phyloP scores from a whole-genome alignment of 345 rosid species.

The Barbarea vulgaris region DNA sequence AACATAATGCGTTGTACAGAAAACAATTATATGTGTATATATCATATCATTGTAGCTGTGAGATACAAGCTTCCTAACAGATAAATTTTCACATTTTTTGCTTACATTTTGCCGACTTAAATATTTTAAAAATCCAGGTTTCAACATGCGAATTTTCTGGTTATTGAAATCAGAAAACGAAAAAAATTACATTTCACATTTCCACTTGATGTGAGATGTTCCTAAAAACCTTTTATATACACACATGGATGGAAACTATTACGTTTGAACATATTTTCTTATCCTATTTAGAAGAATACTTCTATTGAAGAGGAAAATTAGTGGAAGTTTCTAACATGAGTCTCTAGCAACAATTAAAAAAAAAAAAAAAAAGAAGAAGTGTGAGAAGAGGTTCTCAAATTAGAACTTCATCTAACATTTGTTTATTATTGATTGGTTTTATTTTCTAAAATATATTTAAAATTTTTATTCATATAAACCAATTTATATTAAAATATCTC shows the following conservation, averaged over 20 bases:
- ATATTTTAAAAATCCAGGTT: background rate
- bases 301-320: background rate
- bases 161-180: background rate
- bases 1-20: constrained; percentile 30
- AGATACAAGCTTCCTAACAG: constrained; percentile 24
- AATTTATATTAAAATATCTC: too few species aligned
- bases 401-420: too few species aligned
- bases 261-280: background rate
- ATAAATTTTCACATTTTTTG: background rate
- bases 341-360: too few species aligned
- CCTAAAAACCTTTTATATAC: background rate
- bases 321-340: too few species aligned
- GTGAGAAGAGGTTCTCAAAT: too few species aligned
- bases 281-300: background rate
- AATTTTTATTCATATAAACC: too few species aligned
- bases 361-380: too few species aligned
- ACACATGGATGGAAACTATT: background rate
- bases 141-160: background rate
- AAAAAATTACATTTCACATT: background rate
- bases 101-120: background rate
- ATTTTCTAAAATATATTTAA: too few species aligned
- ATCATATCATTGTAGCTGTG: background rate
- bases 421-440: too few species aligned
- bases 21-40: background rate
- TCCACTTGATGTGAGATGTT: background rate